Evolutionary conservation across 805 yeast species (phyloP).

Genomic region (Priceomyces melissophilus): DNA sequence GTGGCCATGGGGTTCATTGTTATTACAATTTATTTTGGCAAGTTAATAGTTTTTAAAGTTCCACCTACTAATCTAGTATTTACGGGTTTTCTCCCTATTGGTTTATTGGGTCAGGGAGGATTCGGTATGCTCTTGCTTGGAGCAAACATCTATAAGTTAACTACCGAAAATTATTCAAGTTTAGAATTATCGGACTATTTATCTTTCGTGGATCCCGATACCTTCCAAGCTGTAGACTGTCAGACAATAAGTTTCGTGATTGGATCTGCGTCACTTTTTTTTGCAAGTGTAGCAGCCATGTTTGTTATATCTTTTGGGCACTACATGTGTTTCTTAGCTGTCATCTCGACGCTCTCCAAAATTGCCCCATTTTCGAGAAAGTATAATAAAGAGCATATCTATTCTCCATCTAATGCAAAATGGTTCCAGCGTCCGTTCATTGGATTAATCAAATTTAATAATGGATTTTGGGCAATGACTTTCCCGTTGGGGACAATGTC

Average conservation of each 20-base stretch:
- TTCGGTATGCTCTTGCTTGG: slow-evolving; percentile 62
- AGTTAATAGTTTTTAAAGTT: slow-evolving; percentile 53
- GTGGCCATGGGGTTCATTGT: slow-evolving; percentile 55
- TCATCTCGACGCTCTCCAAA: slow-evolving; percentile 40
- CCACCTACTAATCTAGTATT: slow-evolving; percentile 56
- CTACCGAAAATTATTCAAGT: slow-evolving; percentile 13
- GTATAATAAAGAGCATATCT: slow-evolving; percentile 20
- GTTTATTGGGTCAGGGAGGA: slow-evolving; percentile 84
- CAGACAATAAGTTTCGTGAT: slow-evolving; percentile 12
- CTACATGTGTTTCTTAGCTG: slow-evolving; percentile 42
- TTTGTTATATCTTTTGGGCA: slow-evolving; percentile 54
- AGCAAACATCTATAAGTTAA: slow-evolving; percentile 28
- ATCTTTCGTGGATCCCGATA: slow-evolving; percentile 15
- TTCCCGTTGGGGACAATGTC: slow-evolving; percentile 89
- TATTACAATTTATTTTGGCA: slow-evolving; percentile 56
- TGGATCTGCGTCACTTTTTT: slow-evolving; percentile 9
- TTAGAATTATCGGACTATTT: slow-evolving; percentile 13
- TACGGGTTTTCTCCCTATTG: slow-evolving; percentile 75
- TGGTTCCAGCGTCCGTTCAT: slow-evolving; percentile 5
- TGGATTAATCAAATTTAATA: slow-evolving; percentile 17
- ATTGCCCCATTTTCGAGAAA: slow-evolving; percentile 30
- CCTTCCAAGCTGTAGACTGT: slow-evolving; percentile 6
- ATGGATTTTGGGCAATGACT: slow-evolving; percentile 65
- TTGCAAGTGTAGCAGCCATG: slow-evolving; percentile 36
- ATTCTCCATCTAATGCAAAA: slow-evolving; percentile 2